phyloP scores from a whole-genome alignment of 2,329 filamentous ascomycete species.

The Ophiosphaerella korrae region DNA sequence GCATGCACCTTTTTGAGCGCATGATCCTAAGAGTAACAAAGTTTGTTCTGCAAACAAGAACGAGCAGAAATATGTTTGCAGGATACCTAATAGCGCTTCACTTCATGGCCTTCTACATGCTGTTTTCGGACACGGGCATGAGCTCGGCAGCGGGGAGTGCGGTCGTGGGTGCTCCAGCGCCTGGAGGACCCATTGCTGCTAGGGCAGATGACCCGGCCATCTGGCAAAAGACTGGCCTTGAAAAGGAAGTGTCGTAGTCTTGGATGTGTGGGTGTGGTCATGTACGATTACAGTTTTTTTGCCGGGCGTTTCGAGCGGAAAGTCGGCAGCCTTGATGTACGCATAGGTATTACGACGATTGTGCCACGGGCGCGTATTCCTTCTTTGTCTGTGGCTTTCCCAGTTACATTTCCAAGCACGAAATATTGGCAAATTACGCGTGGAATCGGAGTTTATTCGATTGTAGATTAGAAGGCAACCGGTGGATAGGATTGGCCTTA shows the following conservation, averaged over 20 bases:
- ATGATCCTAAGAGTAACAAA: constrained; percentile 89
- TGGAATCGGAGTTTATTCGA: no score
- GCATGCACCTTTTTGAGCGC: constrained; percentile 90
- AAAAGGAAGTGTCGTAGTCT: constrained; percentile 20
- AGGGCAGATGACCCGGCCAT: constrained; percentile 29
- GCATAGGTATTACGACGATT: background rate
- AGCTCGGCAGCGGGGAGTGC: constrained; percentile 56
- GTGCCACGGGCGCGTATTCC: constrained; percentile 2
- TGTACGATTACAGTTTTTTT: constrained; percentile 1
- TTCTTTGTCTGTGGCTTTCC: background rate
- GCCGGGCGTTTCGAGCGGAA: constrained; percentile 2
- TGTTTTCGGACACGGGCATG: constrained; percentile 77
- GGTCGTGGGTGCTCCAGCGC: constrained; percentile 31
- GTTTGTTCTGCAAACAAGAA: constrained; percentile 86
- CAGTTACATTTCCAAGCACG: no score
- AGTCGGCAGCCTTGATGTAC: background rate
- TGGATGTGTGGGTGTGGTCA: background rate
- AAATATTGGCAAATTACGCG: no score
- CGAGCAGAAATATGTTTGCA: constrained; percentile 91
- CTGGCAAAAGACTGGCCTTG: constrained; percentile 47
- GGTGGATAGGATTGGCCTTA: no score
- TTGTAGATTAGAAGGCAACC: no score
- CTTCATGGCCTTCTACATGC: constrained; percentile 80
- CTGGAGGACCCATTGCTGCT: constrained; percentile 36
- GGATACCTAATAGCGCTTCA: constrained; percentile 89